Percentiles rank a stretch among this genome's conserved stretches.
Conservation (phyloP, 306 rosid genomes). For the Prunus fruticosa region DNA sequence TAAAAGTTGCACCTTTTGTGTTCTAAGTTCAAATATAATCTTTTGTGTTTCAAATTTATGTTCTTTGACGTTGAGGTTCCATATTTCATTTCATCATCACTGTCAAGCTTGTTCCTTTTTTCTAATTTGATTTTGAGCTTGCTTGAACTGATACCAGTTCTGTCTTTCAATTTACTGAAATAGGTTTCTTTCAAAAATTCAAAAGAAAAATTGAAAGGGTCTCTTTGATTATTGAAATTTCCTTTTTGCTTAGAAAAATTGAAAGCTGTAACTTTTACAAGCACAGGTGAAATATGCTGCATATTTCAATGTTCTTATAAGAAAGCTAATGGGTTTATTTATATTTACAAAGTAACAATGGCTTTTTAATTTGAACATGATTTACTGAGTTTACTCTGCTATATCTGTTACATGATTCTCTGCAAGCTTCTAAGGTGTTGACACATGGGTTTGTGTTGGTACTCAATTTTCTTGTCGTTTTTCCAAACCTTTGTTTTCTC, state of each 20-base stretch:
- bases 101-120: background rate
- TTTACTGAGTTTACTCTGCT: background rate
- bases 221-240: background rate
- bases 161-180: background rate
- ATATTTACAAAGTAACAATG: background rate
- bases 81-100: background rate
- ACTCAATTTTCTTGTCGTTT: slow-evolving; percentile 29
- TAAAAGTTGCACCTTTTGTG: background rate
- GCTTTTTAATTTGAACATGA: slow-evolving; percentile 6
- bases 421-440: slow-evolving; percentile 24
- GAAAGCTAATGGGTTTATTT: background rate
- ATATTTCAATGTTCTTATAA: background rate
- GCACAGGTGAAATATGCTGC: background rate
- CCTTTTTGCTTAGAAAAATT: background rate
- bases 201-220: background rate
- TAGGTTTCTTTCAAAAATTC: background rate
- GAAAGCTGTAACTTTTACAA: background rate
- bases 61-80: slow-evolving; percentile 2
- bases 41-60: background rate
- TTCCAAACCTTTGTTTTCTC: background rate
- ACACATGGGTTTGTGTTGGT: slow-evolving; percentile 28
- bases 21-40: background rate
- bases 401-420: slow-evolving; percentile 14
- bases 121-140: background rate
- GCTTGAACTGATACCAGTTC: background rate